Base-by-base conservation (phyloP, 2,329 filamentous ascomycete genomes). In the Fusarium transvaalense region DNA sequence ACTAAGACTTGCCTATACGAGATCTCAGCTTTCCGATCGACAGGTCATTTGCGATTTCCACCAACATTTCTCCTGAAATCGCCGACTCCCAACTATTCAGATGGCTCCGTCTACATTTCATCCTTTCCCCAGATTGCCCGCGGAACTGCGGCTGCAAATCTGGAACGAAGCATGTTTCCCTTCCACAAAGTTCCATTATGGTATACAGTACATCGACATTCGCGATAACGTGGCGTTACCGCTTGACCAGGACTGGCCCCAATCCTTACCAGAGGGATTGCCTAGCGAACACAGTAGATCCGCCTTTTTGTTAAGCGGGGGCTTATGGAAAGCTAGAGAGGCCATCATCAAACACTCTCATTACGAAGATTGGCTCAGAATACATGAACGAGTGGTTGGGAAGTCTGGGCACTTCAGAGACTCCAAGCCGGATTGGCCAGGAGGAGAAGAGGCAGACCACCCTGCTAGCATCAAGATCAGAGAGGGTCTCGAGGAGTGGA, bases 391-490 rank as follows among this genome's bases (percentile, higher is more conserved):
- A 21, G 19, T 27, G 7, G 31, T 47, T 17, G 1, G 14, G 27
- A n/a, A 47, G 5, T 1, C 2, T 12, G 3, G 2, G 10, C 4
- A 1, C 19, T 25, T 23, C 15, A 13, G 2, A n/a, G 4, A 12
- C 10, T 45, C 8, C 23, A 6, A 7, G 6, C 14, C 17, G 3
- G 41, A 27, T 0, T 6, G 2, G 0, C 6, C 6, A n/a, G 9
- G 5, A 12, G 25, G 1, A 45, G 4, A 9, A 5, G 21, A 29
- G 6, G 27, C 3, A 0, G 15, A 12, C 10, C 25, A 45, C 41
- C 41, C 41, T 45, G 41, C 41, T 5, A 45, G 27, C 10, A 14
- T 45, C 25, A 10, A 27, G 4, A 8, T 6, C 2, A 4, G 17
- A 9, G 41, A 13, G 25, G 10, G 25, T 3, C 23, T 5, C 12